A percentile compares a stretch with the other conserved stretches of the same genome.
phyloP scores from a whole-genome alignment of 2,329 filamentous ascomycete genomes.

The Cordyceps cicadae region DNA sequence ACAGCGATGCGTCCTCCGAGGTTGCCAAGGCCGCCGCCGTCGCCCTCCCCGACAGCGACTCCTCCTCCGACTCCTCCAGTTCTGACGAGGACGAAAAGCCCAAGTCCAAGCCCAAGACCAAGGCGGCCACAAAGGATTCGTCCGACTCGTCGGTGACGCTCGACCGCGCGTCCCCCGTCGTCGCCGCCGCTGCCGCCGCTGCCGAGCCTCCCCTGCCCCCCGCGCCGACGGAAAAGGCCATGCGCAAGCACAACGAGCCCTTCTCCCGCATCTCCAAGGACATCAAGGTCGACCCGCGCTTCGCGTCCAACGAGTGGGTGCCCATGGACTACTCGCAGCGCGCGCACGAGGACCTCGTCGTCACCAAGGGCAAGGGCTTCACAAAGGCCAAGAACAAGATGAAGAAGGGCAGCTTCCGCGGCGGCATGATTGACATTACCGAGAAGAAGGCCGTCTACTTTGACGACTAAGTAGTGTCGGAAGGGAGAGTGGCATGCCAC shows the following conservation, averaged over 20 bases:
- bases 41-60: slow-evolving; percentile 28
- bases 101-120: slow-evolving; percentile 17
- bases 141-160: slow-evolving; percentile 44
- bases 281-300: slow-evolving; percentile 57
- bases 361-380: slow-evolving; percentile 93
- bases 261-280: slow-evolving; percentile 72
- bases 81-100: slow-evolving; percentile 18
- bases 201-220: slow-evolving; percentile 45
- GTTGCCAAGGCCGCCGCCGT: slow-evolving; percentile 23
- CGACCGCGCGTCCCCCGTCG: slow-evolving; percentile 31
- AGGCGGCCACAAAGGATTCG: slow-evolving; percentile 20
- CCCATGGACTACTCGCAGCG: slow-evolving; percentile 81
- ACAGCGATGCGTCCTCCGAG: slow-evolving; percentile 19
- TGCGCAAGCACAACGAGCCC: slow-evolving; percentile 51
- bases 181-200: too few species aligned
- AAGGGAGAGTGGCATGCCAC: too few species aligned
- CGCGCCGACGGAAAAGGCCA: slow-evolving; percentile 31
- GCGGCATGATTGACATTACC: slow-evolving; percentile 75
- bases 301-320: slow-evolving; percentile 72
- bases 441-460: slow-evolving; percentile 88
- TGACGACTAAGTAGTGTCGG: slow-evolving; percentile 37
- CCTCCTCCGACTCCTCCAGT: slow-evolving; percentile 19
- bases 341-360: slow-evolving; percentile 78
- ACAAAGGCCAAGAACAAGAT: slow-evolving; percentile 99
- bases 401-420: slow-evolving; percentile 83